Percentiles rank a stretch among this genome's conserved stretches.
phyloP scores from a whole-genome alignment of 306 rosid species.

The Bauhinia variegata region DNA sequence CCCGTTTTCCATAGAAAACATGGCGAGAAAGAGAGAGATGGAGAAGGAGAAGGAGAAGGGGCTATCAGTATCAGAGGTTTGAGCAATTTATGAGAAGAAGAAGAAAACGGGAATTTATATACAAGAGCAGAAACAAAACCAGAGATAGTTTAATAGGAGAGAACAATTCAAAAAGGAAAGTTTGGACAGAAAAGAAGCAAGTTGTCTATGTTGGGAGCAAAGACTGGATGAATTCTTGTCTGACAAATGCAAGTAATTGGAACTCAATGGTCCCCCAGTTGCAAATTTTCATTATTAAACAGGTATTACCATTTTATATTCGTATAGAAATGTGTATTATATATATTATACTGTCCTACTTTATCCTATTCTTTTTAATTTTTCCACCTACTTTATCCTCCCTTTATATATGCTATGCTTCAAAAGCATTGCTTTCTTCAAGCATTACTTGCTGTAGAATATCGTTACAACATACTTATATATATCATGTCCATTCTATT shows the following conservation, averaged over 20 bases:
- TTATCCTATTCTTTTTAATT: no score
- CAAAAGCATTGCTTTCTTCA: no score
- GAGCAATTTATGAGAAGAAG: constrained; percentile 9
- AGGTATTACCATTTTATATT: background rate
- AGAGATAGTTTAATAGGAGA: background rate
- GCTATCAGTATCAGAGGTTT: constrained; percentile 14
- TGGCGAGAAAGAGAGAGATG: background rate
- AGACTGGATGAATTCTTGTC: constrained; percentile 57
- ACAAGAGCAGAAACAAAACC: background rate
- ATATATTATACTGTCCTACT: no score
- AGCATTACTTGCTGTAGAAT: no score
- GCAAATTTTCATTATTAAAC: constrained; percentile 29
- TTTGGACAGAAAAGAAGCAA: background rate
- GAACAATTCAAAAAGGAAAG: background rate
- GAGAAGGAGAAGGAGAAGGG: constrained; percentile 9
- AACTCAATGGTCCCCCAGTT: constrained; percentile 50
- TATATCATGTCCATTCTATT: no score
- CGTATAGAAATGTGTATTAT: no score
- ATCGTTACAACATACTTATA: no score
- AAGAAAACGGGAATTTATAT: constrained; percentile 18
- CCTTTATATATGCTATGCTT: no score
- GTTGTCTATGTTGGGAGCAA: constrained; percentile 60
- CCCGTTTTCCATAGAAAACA: constrained; percentile 49
- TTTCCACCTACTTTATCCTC: no score
- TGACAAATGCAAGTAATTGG: constrained; percentile 48